These are phyloP conservation scores for Yamadazyma buinensis DNA, from an alignment of 1,139 yeast species.

Conservation along the genomic window DNA sequence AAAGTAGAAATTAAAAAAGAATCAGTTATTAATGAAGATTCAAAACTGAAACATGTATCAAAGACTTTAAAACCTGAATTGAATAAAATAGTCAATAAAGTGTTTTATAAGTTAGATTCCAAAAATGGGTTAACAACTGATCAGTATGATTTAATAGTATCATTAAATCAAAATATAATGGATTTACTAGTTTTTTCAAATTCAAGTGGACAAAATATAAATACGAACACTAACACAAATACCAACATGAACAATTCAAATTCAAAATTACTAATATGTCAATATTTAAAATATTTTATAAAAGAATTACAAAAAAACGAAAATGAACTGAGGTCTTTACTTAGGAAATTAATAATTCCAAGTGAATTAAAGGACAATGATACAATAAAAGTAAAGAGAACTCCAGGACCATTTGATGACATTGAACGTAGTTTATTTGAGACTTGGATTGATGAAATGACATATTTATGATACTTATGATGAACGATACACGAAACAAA, in stretches of 20 bases:
- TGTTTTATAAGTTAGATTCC: conserved; percentile 32
- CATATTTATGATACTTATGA: conserved; percentile 3
- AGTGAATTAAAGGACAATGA: conserved; percentile 21
- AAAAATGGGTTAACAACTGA: conserved; percentile 30
- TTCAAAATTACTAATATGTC: conserved; percentile 32
- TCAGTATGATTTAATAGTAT: conserved; percentile 33
- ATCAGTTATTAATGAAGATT: conserved; percentile 10
- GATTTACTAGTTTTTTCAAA: conserved; percentile 24
- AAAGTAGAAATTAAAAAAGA: conserved; percentile 10
- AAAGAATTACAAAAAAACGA: conserved; percentile 32
- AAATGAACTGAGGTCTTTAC: conserved; percentile 13
- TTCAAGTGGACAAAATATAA: too few relatives aligned
- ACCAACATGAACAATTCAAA: conserved; percentile 14
- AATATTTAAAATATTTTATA: conserved; percentile 37
- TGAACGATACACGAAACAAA: too few relatives aligned
- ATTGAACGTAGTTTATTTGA: conserved; percentile 42
- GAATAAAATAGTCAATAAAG: conserved; percentile 30
- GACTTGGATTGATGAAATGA: conserved; percentile 44
- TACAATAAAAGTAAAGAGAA: conserved; percentile 8
- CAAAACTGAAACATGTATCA: conserved; percentile 25
- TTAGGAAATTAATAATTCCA: conserved; percentile 35
- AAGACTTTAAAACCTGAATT: conserved; percentile 27
- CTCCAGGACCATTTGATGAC: conserved; percentile 31
- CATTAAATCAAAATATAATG: conserved; percentile 29
- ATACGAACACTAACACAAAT: too few relatives aligned